Evolutionary conservation across 169 alveolate species (phyloP).

Genomic region (Plasmodium gonderi): DNA sequence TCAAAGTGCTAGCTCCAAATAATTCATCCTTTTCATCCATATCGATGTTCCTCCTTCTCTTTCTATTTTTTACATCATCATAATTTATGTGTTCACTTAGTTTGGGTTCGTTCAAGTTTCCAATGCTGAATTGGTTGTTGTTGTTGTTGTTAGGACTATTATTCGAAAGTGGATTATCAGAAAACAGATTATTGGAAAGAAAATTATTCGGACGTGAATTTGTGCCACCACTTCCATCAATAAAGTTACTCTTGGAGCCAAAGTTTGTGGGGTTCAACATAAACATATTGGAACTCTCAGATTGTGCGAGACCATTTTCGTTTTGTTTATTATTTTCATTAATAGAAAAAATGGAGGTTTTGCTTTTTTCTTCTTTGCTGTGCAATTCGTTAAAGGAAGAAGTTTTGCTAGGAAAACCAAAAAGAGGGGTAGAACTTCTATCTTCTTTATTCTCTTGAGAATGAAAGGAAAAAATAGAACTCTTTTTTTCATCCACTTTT

Average conservation of each 20-base stretch:
- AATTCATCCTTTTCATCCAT: neutral
- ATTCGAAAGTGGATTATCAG: no score
- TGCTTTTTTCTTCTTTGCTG: conserved; percentile 3
- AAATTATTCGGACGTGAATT: no score
- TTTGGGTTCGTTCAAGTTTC: neutral
- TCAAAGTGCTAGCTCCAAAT: neutral
- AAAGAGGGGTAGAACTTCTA: neutral
- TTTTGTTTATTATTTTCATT: neutral
- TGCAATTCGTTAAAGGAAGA: neutral
- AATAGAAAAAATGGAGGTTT: neutral
- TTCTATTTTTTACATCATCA: conserved; percentile 54
- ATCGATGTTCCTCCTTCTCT: conserved; percentile 62
- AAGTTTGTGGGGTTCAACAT: neutral
- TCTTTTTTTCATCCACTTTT: neutral
- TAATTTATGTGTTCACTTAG: conserved; percentile 16
- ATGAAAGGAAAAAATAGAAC: neutral
- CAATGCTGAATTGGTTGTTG: neutral
- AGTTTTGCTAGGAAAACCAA: neutral
- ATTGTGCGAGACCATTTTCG: neutral
- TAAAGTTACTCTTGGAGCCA: neutral
- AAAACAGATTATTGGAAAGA: no score
- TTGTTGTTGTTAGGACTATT: neutral
- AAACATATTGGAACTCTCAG: neutral
- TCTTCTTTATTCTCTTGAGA: neutral
- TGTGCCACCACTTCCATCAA: neutral